These are phyloP conservation scores for Globisporangium radiosum DNA, from an alignment of 352 stramenopile species.

Conservation along the genomic window DNA sequence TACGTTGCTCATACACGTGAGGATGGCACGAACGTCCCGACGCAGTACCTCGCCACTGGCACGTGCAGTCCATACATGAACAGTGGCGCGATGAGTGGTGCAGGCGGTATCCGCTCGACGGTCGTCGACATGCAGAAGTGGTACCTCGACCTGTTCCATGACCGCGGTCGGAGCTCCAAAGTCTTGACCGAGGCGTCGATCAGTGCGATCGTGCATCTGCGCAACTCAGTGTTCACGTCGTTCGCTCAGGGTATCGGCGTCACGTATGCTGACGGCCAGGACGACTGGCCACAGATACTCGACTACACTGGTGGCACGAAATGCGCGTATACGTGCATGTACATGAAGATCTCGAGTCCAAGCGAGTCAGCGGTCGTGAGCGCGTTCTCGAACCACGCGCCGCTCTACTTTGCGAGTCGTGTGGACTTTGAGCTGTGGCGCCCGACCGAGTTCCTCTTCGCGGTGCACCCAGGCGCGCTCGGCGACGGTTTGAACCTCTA, in stretches of 20 bases:
- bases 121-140: conserved; percentile 44
- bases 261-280: conserved; percentile 14
- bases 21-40: conserved; percentile 6
- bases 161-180: conserved; percentile 28
- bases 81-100: conserved; percentile 19
- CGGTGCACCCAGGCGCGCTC: neutral
- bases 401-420: conserved; percentile 26
- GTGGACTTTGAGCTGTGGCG: conserved; percentile 27
- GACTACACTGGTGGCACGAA: conserved; percentile 38
- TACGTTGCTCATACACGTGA: conserved; percentile 18
- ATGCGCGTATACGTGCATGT: conserved; percentile 44
- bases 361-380: conserved; percentile 28
- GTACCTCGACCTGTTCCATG: conserved; percentile 46
- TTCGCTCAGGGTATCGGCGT: conserved; percentile 45
- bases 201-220: conserved; percentile 28
- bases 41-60: conserved; percentile 27
- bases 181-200: conserved; percentile 34
- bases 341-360: conserved; percentile 23
- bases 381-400: conserved; percentile 32
- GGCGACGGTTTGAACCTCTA: neutral
- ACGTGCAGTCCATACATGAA: conserved; percentile 41
- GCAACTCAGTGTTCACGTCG: conserved; percentile 21
- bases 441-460: conserved; percentile 8
- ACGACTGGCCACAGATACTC: conserved; percentile 26
- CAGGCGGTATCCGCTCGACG: conserved; percentile 39